Evolutionary conservation across 495 filamentous ascomycete species (phyloP).

Genomic region (Daldinia childiae): DNA sequence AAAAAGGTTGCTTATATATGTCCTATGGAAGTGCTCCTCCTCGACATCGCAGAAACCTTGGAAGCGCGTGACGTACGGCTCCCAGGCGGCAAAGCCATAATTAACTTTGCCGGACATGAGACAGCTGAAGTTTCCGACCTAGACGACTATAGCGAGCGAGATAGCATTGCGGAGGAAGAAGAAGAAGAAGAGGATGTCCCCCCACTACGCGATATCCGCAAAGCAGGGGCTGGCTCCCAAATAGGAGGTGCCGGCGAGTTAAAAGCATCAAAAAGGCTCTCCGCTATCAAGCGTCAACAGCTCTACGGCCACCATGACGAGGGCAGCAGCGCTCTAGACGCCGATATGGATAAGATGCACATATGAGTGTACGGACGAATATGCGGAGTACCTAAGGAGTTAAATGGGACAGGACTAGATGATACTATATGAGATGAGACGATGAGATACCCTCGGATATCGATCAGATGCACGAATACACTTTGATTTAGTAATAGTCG

Average conservation of each 20-base stretch:
- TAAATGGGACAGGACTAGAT: neutral
- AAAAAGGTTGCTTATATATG: conserved; percentile 86
- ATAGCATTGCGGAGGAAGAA: conserved; percentile 7
- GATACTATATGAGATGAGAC: neutral
- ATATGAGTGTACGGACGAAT: conserved; percentile 13
- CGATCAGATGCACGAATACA: neutral
- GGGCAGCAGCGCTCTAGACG: conserved; percentile 8
- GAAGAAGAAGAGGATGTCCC: conserved; percentile 24
- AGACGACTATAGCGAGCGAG: conserved; percentile 25
- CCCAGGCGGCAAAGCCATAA: conserved; percentile 55
- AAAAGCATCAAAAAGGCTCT: conserved; percentile 20
- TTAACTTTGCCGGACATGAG: conserved; percentile 8
- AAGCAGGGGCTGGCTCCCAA: neutral
- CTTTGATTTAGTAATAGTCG: neutral
- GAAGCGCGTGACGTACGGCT: conserved; percentile 64
- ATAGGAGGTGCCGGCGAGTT: neutral
- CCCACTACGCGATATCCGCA: conserved; percentile 14
- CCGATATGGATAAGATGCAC: conserved; percentile 44
- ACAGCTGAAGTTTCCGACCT: conserved; percentile 37
- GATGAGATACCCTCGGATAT: neutral
- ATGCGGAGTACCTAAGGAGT: neutral
- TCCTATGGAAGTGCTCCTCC: conserved; percentile 89
- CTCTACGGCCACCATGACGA: neutral
- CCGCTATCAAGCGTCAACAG: conserved; percentile 21
- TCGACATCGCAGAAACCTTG: conserved; percentile 83